Conservation (phyloP, 176 grass and related monocot genomes). For the Aegilops speltoides region DNA sequence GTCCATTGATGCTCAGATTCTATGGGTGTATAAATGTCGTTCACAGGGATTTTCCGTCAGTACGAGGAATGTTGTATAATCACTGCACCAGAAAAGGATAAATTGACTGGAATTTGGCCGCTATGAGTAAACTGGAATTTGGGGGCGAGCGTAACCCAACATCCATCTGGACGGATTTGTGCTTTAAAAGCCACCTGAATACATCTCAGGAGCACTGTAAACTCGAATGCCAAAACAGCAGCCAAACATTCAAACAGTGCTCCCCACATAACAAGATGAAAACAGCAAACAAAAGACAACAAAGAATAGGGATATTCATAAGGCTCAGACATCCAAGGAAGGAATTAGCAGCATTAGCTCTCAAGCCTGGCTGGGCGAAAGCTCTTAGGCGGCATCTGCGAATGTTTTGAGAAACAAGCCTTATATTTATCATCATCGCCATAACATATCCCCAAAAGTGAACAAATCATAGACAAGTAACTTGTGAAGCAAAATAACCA, state of each 20-base stretch:
- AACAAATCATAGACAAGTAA: no score
- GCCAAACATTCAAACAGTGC: conserved; percentile 15
- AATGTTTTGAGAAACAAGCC: no score
- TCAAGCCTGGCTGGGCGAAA: no score
- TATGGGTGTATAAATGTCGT: conserved; percentile 74
- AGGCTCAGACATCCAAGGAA: no score
- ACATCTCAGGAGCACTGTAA: conserved; percentile 29
- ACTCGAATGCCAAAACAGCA: neutral
- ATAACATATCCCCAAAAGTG: no score
- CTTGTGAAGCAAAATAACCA: no score
- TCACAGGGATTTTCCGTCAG: conserved; percentile 47
- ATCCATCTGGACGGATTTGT: conserved; percentile 42
- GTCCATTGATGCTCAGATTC: conserved; percentile 58
- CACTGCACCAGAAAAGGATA: neutral
- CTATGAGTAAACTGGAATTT: neutral
- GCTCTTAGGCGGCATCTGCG: no score
- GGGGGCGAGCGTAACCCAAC: conserved; percentile 60
- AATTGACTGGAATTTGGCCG: no score
- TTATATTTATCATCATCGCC: no score
- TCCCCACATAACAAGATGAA: neutral
- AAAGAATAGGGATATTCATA: no score
- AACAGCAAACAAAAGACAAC: no score
- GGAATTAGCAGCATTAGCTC: no score
- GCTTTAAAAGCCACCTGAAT: conserved; percentile 57
- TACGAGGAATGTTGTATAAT: conserved; percentile 65